Base-by-base conservation (phyloP, 1,139 yeast genomes). In the Yamadazyma dushanensis region DNA sequence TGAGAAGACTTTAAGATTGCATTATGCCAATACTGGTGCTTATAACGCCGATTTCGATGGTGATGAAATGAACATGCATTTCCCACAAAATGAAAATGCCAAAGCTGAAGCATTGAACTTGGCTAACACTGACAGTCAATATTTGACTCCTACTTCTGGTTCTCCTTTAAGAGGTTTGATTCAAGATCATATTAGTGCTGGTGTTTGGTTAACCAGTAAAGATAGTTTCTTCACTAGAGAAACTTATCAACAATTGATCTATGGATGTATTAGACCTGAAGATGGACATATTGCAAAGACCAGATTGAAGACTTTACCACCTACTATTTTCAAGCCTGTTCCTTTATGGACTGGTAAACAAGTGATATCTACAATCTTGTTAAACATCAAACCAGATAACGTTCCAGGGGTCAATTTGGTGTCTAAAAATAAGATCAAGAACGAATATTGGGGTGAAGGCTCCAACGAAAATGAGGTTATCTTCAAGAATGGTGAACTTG, bases 41-140 rank as follows among this genome's bases (percentile, higher is more conserved):
- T 89, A 89, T 66, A 94, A 92, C 63, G 98, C 98, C 28, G 99
- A 94, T 77, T 94, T 94, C 56, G 99, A 94, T 69, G 99, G 99
- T 71, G 99, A 94, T 66, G 99, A 94, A 71, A 94, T 94, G 99
- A 94, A 94, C 61, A 85, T 94, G 97, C 99, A 94, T 68, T 92
- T 94, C 73, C 99, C 99, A 20, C 99, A 94, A 68, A 90, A 87
- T 62, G 97, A 92, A 68, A 88, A 88, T 53, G 98, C 98, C 10
- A 83, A 92, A 55, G 94, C 98, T 19, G 99, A 94, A 68, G 98
- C 98, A 3, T 73, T 88, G 54, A 78, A 88, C 59, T 76, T 94
- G 57, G 98, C 98, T 32, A 89, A 92, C 59, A 92, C 98, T 8
- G 97, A 94, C 63, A 86, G 95, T 43, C 98, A 92, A 67, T 94